Percentiles rank a stretch among this genome's conserved stretches.
These are phyloP conservation scores for Lepiota brunneoincarnata DNA, from an alignment of 768 basidiomycete species.

Conservation along the genomic window DNA sequence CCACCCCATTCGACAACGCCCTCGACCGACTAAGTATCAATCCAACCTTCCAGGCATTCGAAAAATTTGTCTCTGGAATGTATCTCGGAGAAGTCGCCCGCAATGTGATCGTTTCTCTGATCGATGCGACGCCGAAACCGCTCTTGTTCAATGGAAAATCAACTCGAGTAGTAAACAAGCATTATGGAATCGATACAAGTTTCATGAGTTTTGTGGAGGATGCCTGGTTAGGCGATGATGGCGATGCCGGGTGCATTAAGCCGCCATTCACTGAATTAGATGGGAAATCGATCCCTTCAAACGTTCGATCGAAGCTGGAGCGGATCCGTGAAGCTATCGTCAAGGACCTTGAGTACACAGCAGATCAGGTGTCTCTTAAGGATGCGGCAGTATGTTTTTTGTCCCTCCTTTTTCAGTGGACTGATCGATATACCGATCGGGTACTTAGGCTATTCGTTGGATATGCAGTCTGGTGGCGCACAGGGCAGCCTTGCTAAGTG, in stretches of 20 bases:
- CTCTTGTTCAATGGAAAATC: constrained; percentile 82
- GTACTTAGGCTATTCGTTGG: constrained; percentile 74
- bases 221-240: constrained; percentile 57
- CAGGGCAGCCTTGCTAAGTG: constrained; percentile 82
- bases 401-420: background rate
- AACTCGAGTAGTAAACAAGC: constrained; percentile 70
- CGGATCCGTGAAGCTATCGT: constrained; percentile 60
- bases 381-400: constrained; percentile 50
- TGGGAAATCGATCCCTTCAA: constrained; percentile 26
- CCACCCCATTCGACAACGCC: constrained; percentile 87
- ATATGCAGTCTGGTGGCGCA: constrained; percentile 73
- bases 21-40: constrained; percentile 95
- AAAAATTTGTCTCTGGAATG: constrained; percentile 99
- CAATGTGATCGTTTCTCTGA: constrained; percentile 76
- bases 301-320: constrained; percentile 39
- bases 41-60: constrained; percentile 88
- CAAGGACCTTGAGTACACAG: constrained; percentile 55
- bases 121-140: constrained; percentile 70
- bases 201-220: constrained; percentile 81
- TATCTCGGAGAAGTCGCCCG: constrained; percentile 95
- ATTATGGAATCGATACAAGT: constrained; percentile 96
- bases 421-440: background rate
- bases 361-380: constrained; percentile 50
- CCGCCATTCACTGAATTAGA: constrained; percentile 38
- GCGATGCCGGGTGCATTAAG: constrained; percentile 23